These are phyloP conservation scores for Arabidopsis lyrata DNA, from an alignment of 441 rosid species.

Conservation along the genomic window DNA sequence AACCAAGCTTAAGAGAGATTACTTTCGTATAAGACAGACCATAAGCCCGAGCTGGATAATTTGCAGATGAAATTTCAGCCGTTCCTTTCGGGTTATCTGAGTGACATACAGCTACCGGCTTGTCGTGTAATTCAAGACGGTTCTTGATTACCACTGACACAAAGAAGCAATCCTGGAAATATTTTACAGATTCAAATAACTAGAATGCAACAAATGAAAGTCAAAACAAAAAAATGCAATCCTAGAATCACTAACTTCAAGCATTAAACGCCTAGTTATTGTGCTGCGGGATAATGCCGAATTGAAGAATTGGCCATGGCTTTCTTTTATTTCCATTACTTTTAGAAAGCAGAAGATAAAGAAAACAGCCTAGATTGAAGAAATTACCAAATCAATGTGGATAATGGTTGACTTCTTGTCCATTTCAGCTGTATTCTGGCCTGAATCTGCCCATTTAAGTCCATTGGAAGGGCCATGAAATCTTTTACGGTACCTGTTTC, in stretches of 20 bases:
- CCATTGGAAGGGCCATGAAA: conserved; percentile 56
- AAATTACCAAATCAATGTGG: conserved; percentile 92
- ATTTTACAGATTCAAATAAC: conserved; percentile 37
- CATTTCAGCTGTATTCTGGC: conserved; percentile 49
- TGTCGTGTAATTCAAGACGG: conserved; percentile 70
- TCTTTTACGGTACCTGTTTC: conserved; percentile 82
- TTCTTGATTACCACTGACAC: conserved; percentile 87
- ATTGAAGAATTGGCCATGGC: background rate
- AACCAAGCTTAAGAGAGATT: conserved; percentile 33
- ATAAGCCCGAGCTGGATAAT: conserved; percentile 89
- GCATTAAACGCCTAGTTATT: conserved; percentile 15
- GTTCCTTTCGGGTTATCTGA: conserved; percentile 95
- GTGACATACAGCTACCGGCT: conserved; percentile 93
- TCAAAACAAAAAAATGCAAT: conserved; percentile 6
- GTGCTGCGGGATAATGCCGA: background rate
- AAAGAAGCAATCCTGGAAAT: conserved; percentile 92
- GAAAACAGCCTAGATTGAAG: conserved; percentile 20
- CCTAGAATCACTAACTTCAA: conserved; percentile 19
- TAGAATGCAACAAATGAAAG: conserved; percentile 25
- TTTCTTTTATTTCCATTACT: conserved; percentile 4
- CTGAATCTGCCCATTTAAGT: conserved; percentile 49
- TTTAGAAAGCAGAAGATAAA: background rate
- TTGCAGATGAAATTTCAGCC: conserved; percentile 97
- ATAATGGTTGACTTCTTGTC: conserved; percentile 54
- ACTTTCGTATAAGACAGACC: conserved; percentile 60